phyloP scores from a whole-genome alignment of 2,329 filamentous ascomycete genomes.

The Myriangium duriaei region DNA sequence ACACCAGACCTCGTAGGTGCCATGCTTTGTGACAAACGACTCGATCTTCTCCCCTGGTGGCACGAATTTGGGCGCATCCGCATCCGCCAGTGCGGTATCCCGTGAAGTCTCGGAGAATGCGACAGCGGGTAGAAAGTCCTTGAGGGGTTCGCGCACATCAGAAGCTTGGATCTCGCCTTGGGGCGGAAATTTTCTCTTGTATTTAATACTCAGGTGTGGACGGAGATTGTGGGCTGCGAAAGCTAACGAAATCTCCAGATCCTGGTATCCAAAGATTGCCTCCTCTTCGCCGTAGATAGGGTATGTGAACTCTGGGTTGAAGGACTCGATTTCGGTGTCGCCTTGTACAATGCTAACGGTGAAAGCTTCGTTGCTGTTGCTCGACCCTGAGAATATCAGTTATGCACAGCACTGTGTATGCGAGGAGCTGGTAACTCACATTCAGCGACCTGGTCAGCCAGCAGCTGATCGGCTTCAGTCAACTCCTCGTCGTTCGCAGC shows the following conservation, averaged over 20 bases:
- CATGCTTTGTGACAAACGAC: conserved; percentile 48
- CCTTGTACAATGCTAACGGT: conserved; percentile 47
- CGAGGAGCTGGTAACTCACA: conserved; percentile 3
- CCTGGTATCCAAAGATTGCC: conserved; percentile 79
- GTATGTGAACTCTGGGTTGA: conserved; percentile 82
- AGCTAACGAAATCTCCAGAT: conserved; percentile 61
- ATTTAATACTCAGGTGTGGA: conserved; percentile 60
- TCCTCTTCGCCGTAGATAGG: conserved; percentile 89
- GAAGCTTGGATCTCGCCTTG: conserved; percentile 56
- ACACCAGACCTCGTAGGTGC: conserved; percentile 73
- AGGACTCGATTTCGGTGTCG: conserved; percentile 45
- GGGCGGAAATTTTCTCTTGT: conserved; percentile 56
- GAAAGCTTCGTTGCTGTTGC: conserved; percentile 49
- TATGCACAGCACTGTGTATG: neutral
- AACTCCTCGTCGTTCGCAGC: conserved; percentile 8
- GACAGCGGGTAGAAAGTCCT: conserved; percentile 55
- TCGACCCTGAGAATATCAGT: conserved; percentile 34
- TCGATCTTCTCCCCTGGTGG: conserved; percentile 66
- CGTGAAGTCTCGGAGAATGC: conserved; percentile 11
- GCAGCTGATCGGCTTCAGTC: conserved; percentile 6
- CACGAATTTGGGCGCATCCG: conserved; percentile 42
- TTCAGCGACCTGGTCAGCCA: conserved; percentile 12
- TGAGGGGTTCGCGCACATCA: conserved; percentile 54
- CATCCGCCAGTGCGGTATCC: conserved; percentile 18
- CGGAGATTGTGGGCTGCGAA: conserved; percentile 63